A percentile compares a stretch with the other conserved stretches of the same genome.
These are phyloP conservation scores for Gracilaria caudata DNA, from an alignment of 23 red algal species.

Conservation along the genomic window DNA sequence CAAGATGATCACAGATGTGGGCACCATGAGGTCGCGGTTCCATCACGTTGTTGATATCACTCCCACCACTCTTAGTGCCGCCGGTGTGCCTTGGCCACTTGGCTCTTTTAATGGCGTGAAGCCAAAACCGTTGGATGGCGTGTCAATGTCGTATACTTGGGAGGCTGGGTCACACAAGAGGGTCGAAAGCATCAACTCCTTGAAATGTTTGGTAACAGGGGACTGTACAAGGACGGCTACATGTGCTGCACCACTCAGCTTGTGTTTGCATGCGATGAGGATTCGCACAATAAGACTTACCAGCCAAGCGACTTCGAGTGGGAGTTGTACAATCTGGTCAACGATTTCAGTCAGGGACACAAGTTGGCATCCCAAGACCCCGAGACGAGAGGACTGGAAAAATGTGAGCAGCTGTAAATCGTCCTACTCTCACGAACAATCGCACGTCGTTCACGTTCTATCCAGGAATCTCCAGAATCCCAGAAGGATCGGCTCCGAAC, in stretches of 20 bases:
- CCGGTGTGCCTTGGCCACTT: slow-evolving; percentile 2
- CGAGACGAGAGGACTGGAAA: no score
- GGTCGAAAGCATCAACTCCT: neutral
- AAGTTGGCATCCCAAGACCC: no score
- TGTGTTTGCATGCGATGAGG: neutral
- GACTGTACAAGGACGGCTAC: slow-evolving; percentile 13
- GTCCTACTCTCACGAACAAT: no score
- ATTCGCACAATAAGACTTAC: neutral
- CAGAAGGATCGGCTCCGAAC: neutral
- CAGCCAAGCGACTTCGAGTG: neutral
- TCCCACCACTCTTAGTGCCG: slow-evolving; percentile 4
- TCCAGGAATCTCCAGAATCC: no score
- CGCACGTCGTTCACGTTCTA: no score
- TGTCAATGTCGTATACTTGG: slow-evolving; percentile 27
- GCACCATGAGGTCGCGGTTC: neutral
- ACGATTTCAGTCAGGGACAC: neutral
- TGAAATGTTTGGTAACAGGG: slow-evolving; percentile 19
- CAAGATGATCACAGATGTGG: neutral
- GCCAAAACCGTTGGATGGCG: neutral
- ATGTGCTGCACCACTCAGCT: slow-evolving; percentile 23
- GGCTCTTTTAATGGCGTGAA: neutral
- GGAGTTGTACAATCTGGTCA: slow-evolving; percentile 1
- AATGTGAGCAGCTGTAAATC: no score
- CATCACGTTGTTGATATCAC: slow-evolving; percentile 25
- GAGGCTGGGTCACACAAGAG: neutral